Evolutionary conservation across 495 filamentous ascomycete genomes (phyloP).

Genomic region (Lepraria neglecta): DNA sequence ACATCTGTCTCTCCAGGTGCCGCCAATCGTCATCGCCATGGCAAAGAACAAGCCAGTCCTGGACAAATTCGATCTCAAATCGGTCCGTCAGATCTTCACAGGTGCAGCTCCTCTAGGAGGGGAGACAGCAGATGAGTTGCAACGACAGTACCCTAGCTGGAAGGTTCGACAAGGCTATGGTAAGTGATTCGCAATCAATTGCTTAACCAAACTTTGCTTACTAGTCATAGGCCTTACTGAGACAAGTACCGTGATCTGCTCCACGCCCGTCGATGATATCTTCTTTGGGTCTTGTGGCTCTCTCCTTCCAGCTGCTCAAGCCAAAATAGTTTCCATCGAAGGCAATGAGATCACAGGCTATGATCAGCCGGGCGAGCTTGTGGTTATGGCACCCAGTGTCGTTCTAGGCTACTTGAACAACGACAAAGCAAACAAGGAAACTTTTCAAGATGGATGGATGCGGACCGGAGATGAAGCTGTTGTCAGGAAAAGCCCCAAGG

Average conservation of each 20-base stretch:
- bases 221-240: conserved; percentile 65
- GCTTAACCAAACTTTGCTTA: not conserved
- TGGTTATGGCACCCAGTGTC: conserved; percentile 68
- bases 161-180: conserved; percentile 75
- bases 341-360: conserved; percentile 70
- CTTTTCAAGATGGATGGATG: conserved; percentile 76
- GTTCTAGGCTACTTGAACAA: conserved; percentile 82
- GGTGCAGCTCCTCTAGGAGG: conserved; percentile 79
- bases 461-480: conserved; percentile 81
- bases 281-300: conserved; percentile 67
- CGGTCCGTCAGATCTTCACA: conserved; percentile 60
- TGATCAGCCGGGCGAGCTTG: conserved; percentile 73
- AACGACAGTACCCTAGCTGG: conserved; percentile 59
- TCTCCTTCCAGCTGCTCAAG: conserved; percentile 60
- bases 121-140: conserved; percentile 66
- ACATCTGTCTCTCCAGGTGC: conserved; percentile 46
- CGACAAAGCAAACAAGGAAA: conserved; percentile 72
- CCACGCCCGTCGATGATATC: conserved; percentile 60
- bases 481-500: conserved; percentile 53
- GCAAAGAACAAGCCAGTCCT: conserved; percentile 56
- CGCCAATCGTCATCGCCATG: conserved; percentile 81
- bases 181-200: conserved; percentile 30
- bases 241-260: conserved; percentile 65
- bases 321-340: conserved; percentile 64
- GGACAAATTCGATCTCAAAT: conserved; percentile 68